Percentiles rank a stretch among this genome's conserved stretches.
Conservation (phyloP, 257 asterid genomes). For the Salvia splendens region DNA sequence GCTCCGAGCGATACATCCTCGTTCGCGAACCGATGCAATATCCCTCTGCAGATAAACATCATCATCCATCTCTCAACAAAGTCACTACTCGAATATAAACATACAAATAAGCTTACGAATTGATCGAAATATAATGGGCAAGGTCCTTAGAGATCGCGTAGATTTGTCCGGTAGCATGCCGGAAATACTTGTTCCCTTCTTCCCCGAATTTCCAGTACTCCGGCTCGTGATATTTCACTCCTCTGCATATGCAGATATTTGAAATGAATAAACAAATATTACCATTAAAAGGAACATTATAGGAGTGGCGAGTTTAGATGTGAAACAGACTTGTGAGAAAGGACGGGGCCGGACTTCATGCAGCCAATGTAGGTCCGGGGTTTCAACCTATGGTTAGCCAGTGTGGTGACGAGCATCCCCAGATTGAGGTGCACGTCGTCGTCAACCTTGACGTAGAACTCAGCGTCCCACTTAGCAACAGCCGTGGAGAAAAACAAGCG, state of each 20-base stretch:
- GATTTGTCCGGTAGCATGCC: constrained; percentile 89
- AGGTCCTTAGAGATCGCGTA: constrained; percentile 77
- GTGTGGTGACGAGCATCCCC: constrained; percentile 48
- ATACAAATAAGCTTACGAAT: constrained; percentile 44
- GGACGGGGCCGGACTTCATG: constrained; percentile 88
- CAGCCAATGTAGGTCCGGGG: constrained; percentile 79
- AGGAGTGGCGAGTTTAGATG: neutral
- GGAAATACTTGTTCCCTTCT: constrained; percentile 77
- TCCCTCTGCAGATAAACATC: constrained; percentile 38
- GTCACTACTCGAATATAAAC: too few relatives aligned
- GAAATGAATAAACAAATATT: too few relatives aligned
- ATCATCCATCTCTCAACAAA: too few relatives aligned
- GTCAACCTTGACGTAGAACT: constrained; percentile 75
- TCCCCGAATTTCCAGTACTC: constrained; percentile 87
- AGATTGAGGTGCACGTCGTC: constrained; percentile 78
- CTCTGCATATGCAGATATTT: constrained; percentile 37
- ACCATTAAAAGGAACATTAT: too few relatives aligned
- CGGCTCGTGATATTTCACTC: constrained; percentile 77
- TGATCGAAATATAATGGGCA: constrained; percentile 65
- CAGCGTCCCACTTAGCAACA: constrained; percentile 66
- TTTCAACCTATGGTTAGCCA: constrained; percentile 55
- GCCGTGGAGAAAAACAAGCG: constrained; percentile 63
- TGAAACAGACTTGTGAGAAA: constrained; percentile 49
- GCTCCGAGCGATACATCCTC: constrained; percentile 79
- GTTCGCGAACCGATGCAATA: constrained; percentile 70